Percentiles rank a stretch among this genome's conserved stretches.
phyloP scores from a whole-genome alignment of 768 basidiomycete species.

The Fomitopsis serialis region DNA sequence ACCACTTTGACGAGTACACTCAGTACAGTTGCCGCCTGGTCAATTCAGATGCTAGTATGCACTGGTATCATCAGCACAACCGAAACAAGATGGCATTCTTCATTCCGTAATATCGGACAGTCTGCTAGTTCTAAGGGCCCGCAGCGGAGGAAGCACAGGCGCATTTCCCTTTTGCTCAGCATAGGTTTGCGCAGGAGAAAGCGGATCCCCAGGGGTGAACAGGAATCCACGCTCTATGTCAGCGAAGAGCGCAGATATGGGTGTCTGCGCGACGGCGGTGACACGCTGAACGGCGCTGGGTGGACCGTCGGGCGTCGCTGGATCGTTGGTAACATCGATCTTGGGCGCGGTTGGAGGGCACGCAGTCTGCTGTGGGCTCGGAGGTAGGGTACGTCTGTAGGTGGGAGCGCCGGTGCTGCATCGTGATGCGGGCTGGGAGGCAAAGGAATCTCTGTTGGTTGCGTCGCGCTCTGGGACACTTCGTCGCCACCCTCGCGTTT shows the following conservation, averaged over 20 bases:
- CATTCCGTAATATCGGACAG: not conserved
- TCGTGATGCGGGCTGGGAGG: not conserved
- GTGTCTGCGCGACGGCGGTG: conserved; percentile 34
- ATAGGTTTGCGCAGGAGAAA: conserved; percentile 44
- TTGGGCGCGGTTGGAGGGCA: not conserved
- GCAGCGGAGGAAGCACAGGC: not conserved
- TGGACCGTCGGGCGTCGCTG: not conserved
- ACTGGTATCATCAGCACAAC: not conserved
- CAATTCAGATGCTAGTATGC: not conserved
- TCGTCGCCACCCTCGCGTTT: not conserved
- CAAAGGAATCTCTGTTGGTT: not conserved
- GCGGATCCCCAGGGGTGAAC: conserved; percentile 56
- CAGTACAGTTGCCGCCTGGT: too few relatives aligned
- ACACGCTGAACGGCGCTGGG: not conserved
- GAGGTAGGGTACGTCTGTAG: not conserved
- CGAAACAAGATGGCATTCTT: not conserved
- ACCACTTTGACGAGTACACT: too few relatives aligned
- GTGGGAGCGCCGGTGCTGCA: not conserved
- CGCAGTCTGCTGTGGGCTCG: not conserved
- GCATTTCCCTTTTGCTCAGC: not conserved
- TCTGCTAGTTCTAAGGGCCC: not conserved
- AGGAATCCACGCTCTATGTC: conserved; percentile 65
- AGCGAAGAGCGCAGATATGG: conserved; percentile 53
- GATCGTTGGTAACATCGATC: not conserved
- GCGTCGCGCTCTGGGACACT: not conserved